Conservation (phyloP, 2,329 filamentous ascomycete genomes). For the Cercospora sesami region DNA sequence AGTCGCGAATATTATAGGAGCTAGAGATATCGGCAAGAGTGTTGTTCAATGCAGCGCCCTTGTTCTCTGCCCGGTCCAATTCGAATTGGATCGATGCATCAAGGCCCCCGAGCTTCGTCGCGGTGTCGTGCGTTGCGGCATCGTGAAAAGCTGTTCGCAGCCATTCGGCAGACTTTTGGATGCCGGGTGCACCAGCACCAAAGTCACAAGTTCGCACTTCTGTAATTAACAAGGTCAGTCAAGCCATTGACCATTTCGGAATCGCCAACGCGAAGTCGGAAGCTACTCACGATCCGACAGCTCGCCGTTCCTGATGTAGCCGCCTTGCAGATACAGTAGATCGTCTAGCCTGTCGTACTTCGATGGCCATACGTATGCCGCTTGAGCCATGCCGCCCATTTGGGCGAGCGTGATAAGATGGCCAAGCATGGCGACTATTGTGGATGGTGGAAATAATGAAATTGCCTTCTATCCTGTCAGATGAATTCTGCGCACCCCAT, state of each 20-base stretch:
- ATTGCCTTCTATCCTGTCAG: not conserved
- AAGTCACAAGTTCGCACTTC: not conserved
- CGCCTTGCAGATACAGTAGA: not conserved
- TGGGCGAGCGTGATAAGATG: not conserved
- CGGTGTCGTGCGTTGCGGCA: not conserved
- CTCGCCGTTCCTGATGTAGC: not conserved
- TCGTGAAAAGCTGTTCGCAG: not conserved
- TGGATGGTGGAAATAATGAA: not conserved
- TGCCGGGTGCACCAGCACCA: not conserved
- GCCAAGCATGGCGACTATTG: not conserved
- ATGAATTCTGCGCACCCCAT: not conserved
- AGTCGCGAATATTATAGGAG: not conserved
- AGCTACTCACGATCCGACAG: not conserved
- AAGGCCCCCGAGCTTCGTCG: not conserved
- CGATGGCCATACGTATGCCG: not conserved
- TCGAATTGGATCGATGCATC: slow-evolving; percentile 1
- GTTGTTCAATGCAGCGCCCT: not conserved
- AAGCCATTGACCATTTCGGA: too few species aligned
- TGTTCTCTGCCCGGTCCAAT: not conserved
- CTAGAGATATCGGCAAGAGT: not conserved
- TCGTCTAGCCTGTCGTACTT: not conserved
- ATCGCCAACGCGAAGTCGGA: too few species aligned
- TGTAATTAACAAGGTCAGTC: not conserved
- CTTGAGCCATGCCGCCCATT: not conserved
- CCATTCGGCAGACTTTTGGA: slow-evolving; percentile 2